These are phyloP conservation scores for Sergeia podlipaevii DNA, from an alignment of 208 protist genomes.

Conservation along the genomic window DNA sequence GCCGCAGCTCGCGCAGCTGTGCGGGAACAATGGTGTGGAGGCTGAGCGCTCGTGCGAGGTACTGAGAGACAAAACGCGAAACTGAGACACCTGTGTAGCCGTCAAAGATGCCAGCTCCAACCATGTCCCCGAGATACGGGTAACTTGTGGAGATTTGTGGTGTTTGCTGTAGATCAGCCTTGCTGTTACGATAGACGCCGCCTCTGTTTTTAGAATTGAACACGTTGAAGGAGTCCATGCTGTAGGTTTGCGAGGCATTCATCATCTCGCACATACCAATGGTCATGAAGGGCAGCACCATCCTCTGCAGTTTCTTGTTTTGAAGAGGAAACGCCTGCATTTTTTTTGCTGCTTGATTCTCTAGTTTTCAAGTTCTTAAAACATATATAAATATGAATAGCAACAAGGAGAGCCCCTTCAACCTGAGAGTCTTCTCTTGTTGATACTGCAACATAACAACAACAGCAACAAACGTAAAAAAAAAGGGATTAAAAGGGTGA, in stretches of 20 bases:
- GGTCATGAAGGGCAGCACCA: slow-evolving; percentile 52
- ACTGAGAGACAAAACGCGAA: slow-evolving; percentile 43
- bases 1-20: slow-evolving; percentile 30
- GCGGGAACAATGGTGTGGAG: slow-evolving; percentile 54
- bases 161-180: neutral
- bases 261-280: slow-evolving; percentile 80
- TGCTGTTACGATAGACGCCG: slow-evolving; percentile 6
- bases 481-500: too few species aligned
- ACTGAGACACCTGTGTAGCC: slow-evolving; percentile 57
- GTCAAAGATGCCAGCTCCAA: slow-evolving; percentile 60
- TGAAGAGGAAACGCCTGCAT: slow-evolving; percentile 69
- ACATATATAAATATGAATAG: neutral
- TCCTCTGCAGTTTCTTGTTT: slow-evolving; percentile 67
- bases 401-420: neutral
- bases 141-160: too few species aligned
- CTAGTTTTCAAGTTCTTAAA: too few species aligned
- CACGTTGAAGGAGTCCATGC: slow-evolving; percentile 62
- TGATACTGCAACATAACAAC: too few species aligned
- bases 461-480: too few species aligned
- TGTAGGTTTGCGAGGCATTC: slow-evolving; percentile 48
- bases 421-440: too few species aligned
- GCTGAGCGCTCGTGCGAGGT: slow-evolving; percentile 51
- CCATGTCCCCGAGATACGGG: slow-evolving; percentile 49
- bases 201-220: slow-evolving; percentile 61
- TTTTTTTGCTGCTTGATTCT: neutral